Conservation (phyloP, 2,329 filamentous ascomycete genomes). For the Aspergillus awamori region DNA sequence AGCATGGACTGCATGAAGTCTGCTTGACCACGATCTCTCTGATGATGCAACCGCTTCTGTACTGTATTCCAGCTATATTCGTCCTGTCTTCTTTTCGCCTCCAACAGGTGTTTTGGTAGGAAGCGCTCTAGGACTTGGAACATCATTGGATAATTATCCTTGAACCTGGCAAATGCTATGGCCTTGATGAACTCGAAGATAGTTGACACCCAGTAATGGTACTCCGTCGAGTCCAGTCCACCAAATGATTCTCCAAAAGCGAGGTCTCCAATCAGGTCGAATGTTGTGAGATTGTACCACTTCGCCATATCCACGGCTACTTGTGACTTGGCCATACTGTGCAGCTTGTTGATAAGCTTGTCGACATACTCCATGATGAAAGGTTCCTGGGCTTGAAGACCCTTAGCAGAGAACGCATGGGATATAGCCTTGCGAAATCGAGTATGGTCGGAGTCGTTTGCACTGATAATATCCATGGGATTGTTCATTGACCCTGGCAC, state of each 20-base stretch:
- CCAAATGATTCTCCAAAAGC: conserved; percentile 30
- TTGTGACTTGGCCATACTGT: conserved; percentile 12
- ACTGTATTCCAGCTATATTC: conserved; percentile 6
- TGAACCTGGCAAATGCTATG: not conserved
- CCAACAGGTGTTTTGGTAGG: not conserved
- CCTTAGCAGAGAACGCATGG: conserved; percentile 46
- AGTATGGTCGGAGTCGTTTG: conserved; percentile 26
- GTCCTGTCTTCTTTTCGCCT: not conserved
- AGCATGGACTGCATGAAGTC: conserved; percentile 25
- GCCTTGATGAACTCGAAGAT: conserved; percentile 19
- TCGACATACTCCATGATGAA: conserved; percentile 36
- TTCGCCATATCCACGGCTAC: conserved; percentile 24
- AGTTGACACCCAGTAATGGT: conserved; percentile 28
- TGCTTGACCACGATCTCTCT: not conserved
- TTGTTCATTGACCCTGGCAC: conserved; percentile 2
- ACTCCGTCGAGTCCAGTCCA: conserved; percentile 22
- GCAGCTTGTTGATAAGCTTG: conserved; percentile 29
- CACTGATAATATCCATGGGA: conserved; percentile 15
- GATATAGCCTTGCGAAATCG: conserved; percentile 33
- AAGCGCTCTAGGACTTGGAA: not conserved
- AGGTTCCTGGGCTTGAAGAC: conserved; percentile 41
- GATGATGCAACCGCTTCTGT: conserved; percentile 4
- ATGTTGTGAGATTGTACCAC: conserved; percentile 31
- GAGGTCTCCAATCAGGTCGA: conserved; percentile 32
- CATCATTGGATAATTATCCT: conserved; percentile 10